These are phyloP conservation scores for Dalbergia cochinchinensis DNA, from an alignment of 306 rosid species.

Conservation along the genomic window DNA sequence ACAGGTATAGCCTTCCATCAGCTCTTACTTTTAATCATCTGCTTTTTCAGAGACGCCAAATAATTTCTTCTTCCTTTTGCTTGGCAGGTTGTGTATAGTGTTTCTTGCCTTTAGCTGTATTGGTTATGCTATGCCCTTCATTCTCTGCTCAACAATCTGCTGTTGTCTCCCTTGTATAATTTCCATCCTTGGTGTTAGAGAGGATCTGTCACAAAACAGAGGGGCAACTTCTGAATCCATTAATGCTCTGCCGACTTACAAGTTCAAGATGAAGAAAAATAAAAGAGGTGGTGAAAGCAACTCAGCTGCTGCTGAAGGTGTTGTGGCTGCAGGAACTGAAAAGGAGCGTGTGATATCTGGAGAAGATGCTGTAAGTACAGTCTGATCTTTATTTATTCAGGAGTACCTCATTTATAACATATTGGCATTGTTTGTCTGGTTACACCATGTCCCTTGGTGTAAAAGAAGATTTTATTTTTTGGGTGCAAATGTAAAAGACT, in stretches of 20 bases:
- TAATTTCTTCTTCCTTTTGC: slow-evolving; percentile 41
- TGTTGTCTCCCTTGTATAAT: slow-evolving; percentile 98
- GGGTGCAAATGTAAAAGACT: too few relatives aligned
- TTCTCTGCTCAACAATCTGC: slow-evolving; percentile 97
- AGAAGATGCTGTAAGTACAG: slow-evolving; percentile 88
- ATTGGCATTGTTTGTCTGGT: slow-evolving; percentile 4
- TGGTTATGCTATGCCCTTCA: slow-evolving; percentile 99
- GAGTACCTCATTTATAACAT: slow-evolving; percentile 17
- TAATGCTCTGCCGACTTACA: slow-evolving; percentile 84
- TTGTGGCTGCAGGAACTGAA: slow-evolving; percentile 94
- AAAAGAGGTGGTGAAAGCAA: slow-evolving; percentile 63
- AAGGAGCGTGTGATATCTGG: slow-evolving; percentile 86
- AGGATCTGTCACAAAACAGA: slow-evolving; percentile 79
- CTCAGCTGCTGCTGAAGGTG: slow-evolving; percentile 67
- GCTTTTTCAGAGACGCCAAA: slow-evolving; percentile 34
- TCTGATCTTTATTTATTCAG: slow-evolving; percentile 39
- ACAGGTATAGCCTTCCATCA: slow-evolving; percentile 67
- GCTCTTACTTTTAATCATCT: slow-evolving; percentile 28
- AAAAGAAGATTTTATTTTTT: background rate
- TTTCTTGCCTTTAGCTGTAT: slow-evolving; percentile 95
- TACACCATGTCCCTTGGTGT: slow-evolving; percentile 4
- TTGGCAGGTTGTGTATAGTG: slow-evolving; percentile 91
- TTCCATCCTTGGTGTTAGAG: slow-evolving; percentile 93
- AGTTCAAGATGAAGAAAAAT: slow-evolving; percentile 84
- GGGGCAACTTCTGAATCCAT: slow-evolving; percentile 96